Percentiles rank a stretch among this genome's conserved stretches.
phyloP scores from a whole-genome alignment of 2,329 filamentous ascomycete genomes.

The Venturia oleaginea region DNA sequence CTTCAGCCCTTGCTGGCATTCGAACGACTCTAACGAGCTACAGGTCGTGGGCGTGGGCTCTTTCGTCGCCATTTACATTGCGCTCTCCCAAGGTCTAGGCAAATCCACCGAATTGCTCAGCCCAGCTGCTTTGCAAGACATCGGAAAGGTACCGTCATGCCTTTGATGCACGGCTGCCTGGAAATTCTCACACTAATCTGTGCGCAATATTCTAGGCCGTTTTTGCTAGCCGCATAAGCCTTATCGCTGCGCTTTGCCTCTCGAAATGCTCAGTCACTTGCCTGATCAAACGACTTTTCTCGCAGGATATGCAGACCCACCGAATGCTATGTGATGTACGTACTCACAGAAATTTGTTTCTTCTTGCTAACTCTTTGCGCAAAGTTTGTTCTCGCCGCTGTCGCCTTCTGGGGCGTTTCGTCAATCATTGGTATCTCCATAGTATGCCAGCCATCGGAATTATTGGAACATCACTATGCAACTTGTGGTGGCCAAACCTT shows the following conservation, averaged over 20 bases:
- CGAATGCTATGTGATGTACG: constrained; percentile 21
- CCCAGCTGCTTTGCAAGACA: constrained; percentile 2
- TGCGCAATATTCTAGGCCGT: constrained; percentile 13
- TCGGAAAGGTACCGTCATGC: constrained; percentile 4
- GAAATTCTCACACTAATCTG: background rate
- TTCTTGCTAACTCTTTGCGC: background rate
- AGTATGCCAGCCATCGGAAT: constrained; percentile 17
- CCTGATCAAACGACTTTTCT: constrained; percentile 24
- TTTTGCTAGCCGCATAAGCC: constrained; percentile 17
- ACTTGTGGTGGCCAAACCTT: constrained; percentile 10
- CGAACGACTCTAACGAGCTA: background rate
- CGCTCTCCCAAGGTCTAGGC: constrained; percentile 13
- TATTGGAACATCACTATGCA: constrained; percentile 7
- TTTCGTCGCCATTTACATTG: constrained; percentile 12
- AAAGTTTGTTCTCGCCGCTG: constrained; percentile 16
- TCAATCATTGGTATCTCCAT: constrained; percentile 19
- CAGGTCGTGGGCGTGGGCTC: constrained; percentile 10
- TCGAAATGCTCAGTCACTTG: constrained; percentile 23
- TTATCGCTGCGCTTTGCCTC: constrained; percentile 18
- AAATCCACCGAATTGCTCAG: constrained; percentile 8
- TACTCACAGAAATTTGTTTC: background rate
- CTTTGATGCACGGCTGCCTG: background rate
- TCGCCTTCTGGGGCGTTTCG: constrained; percentile 20
- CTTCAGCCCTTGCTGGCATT: background rate
- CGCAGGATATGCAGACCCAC: constrained; percentile 21